Base-by-base conservation (phyloP, 805 yeast species). In the Lachancea cidri region DNA sequence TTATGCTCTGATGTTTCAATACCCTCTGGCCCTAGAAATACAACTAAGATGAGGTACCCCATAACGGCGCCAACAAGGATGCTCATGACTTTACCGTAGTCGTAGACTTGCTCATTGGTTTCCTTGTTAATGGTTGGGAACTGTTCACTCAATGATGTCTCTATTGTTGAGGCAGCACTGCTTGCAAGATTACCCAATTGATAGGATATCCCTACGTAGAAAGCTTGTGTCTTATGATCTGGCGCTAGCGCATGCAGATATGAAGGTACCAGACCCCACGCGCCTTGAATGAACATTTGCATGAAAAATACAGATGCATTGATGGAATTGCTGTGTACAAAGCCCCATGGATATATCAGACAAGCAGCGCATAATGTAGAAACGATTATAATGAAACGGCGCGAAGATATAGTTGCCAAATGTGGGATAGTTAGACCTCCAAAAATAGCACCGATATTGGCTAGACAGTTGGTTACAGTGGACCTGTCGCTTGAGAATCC, bases 161-260 rank as follows among this genome's bases (percentile, higher is more conserved):
- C 83, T 46, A 79, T 79, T n/a, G 86, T 79, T 1, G 83, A 74
- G 2, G 81, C 73, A 4, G 84, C 83, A 25, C 81, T 74, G 1
- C 81, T 74, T 13, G 78, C 79, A 50, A 79, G 66, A 62, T 80
- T 80, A 66, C 86, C 86, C 46, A 80, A 65, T 58, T 80, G 85
- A 57, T 80, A 80, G 16, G 81, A 66, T 24, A 72, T 68, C 55
- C 86, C 86, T 33, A 74, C 72, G 38, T 77, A 74, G 46, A 80
- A 76, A 9, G 84, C 70, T 60, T 79, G 69, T 63, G 73, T 77
- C 44, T 32, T 32, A 7, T 74, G 76, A 17, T 81, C 79, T 44
- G 80, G 80, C 30, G 81, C 71, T 46, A 80, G 66, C 57, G 77
- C 83, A 5, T 77, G 67, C 39, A 79, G 62, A 58, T 79, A 81